These are phyloP conservation scores for Arthroderma sp. DNA, from an alignment of 2,329 filamentous ascomycete species.

Conservation along the genomic window DNA sequence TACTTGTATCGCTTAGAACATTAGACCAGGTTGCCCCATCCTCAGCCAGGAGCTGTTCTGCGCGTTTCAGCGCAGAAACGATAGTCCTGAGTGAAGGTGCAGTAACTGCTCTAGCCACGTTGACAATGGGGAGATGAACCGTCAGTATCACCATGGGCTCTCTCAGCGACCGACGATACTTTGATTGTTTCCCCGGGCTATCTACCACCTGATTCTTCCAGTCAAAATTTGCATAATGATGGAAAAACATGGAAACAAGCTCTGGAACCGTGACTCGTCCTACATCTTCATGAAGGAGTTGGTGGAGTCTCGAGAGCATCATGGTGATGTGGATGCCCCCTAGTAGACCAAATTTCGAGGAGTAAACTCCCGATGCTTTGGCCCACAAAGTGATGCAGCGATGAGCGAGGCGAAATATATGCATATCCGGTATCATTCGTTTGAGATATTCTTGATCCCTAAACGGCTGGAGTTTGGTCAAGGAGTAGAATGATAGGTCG, in stretches of 20 bases:
- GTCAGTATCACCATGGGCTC: conserved; percentile 54
- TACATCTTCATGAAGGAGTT: conserved; percentile 36
- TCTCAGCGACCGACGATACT: conserved; percentile 43
- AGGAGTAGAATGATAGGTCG: conserved; percentile 42
- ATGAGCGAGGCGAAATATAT: conserved; percentile 47
- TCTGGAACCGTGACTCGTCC: conserved; percentile 37
- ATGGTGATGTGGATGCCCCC: conserved; percentile 54
- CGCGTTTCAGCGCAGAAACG: conserved; percentile 40
- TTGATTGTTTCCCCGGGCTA: conserved; percentile 37
- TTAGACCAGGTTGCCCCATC: conserved; percentile 33
- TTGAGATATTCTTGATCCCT: conserved; percentile 52
- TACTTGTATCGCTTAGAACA: conserved; percentile 26
- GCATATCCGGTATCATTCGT: conserved; percentile 47
- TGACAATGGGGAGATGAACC: conserved; percentile 50
- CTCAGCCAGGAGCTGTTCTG: conserved; percentile 31
- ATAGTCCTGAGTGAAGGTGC: conserved; percentile 42
- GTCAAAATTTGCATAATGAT: conserved; percentile 49
- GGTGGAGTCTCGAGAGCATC: conserved; percentile 49
- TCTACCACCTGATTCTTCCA: conserved; percentile 46
- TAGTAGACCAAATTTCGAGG: conserved; percentile 53
- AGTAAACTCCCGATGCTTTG: conserved; percentile 49
- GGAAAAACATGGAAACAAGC: conserved; percentile 49
- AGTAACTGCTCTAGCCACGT: conserved; percentile 47
- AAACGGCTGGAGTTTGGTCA: conserved; percentile 52
- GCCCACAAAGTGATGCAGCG: conserved; percentile 53